Evolutionary conservation across 1,284 basidiomycete genomes (phyloP), one percentile per base, ranked within the genome.

Genomic region (Calocybe gambosa): DNA sequence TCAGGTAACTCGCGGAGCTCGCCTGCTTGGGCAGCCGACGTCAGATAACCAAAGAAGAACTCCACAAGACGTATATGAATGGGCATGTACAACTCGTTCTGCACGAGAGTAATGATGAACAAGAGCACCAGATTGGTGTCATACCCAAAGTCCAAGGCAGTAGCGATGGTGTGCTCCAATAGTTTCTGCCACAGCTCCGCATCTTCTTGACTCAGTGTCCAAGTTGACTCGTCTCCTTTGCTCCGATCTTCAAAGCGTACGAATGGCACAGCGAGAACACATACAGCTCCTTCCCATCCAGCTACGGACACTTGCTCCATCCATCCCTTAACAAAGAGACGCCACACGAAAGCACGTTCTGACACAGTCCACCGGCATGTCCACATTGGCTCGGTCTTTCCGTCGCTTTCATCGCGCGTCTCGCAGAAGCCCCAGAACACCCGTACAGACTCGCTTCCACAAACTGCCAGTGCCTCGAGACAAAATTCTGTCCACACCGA

Each of bases 251-350:
- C 51, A 6, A 69, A 75, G 60, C 57, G 81, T 76, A 67, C 63
- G 57, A 87, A 87, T 3, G 85, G 85, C 42, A 78, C 67, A 23
- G 69, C 69, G 38, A 88, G 71, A 9, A 86, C 64, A 15, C 73
- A 57, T n/a, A 74, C 62, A 9, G 72, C 73, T 12, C 71, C 70
- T 50, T 81, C 78, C 78, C 77, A 85, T 13, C 61, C 63, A 1
- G 61, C 60, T 29, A 69, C 65, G 4, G 46, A 50, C 39, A 55
- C 55, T 44, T 73, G 65, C 20, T 62, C 63, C 41, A 58, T 62
- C 82, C 83, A 86, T 15, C 67, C 67, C 46, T 75, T 66, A 18
- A 72, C 63, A 55, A 80, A 79, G 28, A 62, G 63, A 19, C 66
- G 61, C 84, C 84, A 87, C 10, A 82, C 71, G 1, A 66, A 47